Evolutionary conservation across 2,329 filamentous ascomycete genomes (phyloP), one percentile per base, ranked within the genome.

Genomic region (Colletotrichum ledebouriae): DNA sequence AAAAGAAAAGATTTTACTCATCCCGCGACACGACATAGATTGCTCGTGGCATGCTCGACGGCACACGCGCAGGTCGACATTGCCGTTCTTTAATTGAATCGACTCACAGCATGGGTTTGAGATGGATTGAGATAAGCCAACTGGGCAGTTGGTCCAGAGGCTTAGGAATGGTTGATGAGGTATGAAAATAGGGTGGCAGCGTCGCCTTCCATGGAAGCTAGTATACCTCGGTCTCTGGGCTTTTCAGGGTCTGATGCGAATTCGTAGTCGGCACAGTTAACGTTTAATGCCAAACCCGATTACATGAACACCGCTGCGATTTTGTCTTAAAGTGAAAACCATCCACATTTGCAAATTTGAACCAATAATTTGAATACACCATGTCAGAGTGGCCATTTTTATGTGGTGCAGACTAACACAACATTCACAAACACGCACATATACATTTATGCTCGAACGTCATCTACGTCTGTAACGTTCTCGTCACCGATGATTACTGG

Each of bases 21-120:
- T 78, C 73, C 76, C 77, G 75, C 78, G 75, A 80, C 77, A 75
- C 67, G 73, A 75, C 72, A 81, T 80, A 81, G 79, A 81, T 80
- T 81, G 79, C 74, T 76, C 64, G 74, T 73, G 75, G 74, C 60
- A 65, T 47, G 42, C 59, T 70, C 59, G 63, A 58, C 64, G 63
- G 64, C 64, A 63, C 47, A 70, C n/a, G 63, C 64, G 67, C 67
- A 37, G 58, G 67, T 70, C 67, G 67, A 67, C 67, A 53, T 63
- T 55, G 64, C 58, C 52, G 67, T 59, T 68, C 41, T 67, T 63
- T 67, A 70, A 68, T 67, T 58, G 63, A 65, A 63, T 50, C 66
- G 63, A 61, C 42, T 69, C 61, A 69, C 56, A 69, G 65, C 56
- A 61, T 46, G 25, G 61, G 55, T 10, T 29, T 15, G 22, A 15